Percentiles rank a stretch among this genome's conserved stretches.
Evolutionary conservation across 1,139 yeast genomes (phyloP).

Genomic region (Casaregolazyma lundiana): DNA sequence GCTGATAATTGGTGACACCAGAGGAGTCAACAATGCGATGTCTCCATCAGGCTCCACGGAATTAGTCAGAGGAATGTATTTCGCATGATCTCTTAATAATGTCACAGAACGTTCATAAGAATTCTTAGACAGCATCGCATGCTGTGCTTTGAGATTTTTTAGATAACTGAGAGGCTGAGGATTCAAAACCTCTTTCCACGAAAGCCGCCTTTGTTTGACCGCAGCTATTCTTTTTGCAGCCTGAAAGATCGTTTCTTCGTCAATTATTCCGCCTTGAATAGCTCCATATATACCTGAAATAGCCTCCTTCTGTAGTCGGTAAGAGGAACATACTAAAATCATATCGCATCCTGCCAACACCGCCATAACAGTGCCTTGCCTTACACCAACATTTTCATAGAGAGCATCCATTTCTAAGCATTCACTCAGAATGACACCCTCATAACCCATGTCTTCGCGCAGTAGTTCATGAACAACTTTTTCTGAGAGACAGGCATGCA

Average conservation of each 20-base stretch:
- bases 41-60: constrained; percentile 36
- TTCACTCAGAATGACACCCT: constrained; percentile 60
- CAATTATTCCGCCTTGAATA: constrained; percentile 48
- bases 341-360: constrained; percentile 63
- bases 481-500: constrained; percentile 61
- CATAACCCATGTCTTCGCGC: constrained; percentile 49
- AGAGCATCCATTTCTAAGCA: constrained; percentile 64
- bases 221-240: constrained; percentile 44
- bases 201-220: constrained; percentile 43
- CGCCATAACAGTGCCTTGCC: constrained; percentile 63
- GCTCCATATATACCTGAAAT: constrained; percentile 53
- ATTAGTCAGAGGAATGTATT: constrained; percentile 49
- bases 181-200: constrained; percentile 47
- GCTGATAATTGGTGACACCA: constrained; percentile 43
- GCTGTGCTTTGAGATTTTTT: constrained; percentile 39
- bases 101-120: constrained; percentile 57
- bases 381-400: constrained; percentile 58
- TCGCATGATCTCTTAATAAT: constrained; percentile 51
- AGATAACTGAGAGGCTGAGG: constrained; percentile 31
- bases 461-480: constrained; percentile 51
- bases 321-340: constrained; percentile 59
- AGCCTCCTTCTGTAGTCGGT: constrained; percentile 56
- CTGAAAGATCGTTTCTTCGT: constrained; percentile 42
- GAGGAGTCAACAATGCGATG: constrained; percentile 51
- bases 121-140: constrained; percentile 41